Conservation (phyloP, 2,329 filamentous ascomycete genomes). For the Alternaria triticina region DNA sequence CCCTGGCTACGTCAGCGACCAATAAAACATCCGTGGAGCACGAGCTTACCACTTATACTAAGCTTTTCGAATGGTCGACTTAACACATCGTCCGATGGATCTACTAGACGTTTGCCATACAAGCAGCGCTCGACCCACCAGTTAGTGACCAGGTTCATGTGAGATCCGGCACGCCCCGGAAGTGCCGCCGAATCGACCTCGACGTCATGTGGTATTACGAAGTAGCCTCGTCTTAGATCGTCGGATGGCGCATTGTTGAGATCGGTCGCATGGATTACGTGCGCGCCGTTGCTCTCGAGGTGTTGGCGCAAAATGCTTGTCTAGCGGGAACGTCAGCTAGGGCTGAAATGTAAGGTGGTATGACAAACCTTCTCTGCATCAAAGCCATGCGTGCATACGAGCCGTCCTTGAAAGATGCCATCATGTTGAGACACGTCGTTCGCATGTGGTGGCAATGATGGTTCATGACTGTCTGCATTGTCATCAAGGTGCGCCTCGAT, state of each 20-base stretch:
- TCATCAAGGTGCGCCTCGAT: constrained; percentile 22
- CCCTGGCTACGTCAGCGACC: constrained; percentile 49
- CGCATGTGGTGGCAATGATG: background rate
- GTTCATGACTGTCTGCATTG: constrained; percentile 17
- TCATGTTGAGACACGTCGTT: constrained; percentile 49
- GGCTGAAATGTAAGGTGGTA: constrained; percentile 3
- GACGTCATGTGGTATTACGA: constrained; percentile 57
- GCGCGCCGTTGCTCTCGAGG: constrained; percentile 45
- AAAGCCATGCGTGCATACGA: constrained; percentile 54
- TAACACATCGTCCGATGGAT: constrained; percentile 73
- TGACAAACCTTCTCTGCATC: constrained; percentile 48
- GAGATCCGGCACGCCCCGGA: constrained; percentile 43
- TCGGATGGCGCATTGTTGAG: constrained; percentile 32
- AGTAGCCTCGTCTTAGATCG: constrained; percentile 40
- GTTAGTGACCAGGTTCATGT: constrained; percentile 69
- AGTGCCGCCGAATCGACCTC: constrained; percentile 42
- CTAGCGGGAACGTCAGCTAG: constrained; percentile 34
- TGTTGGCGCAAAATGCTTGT: constrained; percentile 43
- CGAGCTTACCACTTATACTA: constrained; percentile 62
- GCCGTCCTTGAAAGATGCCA: constrained; percentile 53
- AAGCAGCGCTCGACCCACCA: constrained; percentile 94
- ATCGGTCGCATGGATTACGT: constrained; percentile 33
- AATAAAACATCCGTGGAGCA: background rate
- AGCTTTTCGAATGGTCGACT: constrained; percentile 78
- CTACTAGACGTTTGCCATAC: constrained; percentile 73